Evolutionary conservation across 202 grass and related monocot genomes (phyloP).

Genomic region (Setaria italica): DNA sequence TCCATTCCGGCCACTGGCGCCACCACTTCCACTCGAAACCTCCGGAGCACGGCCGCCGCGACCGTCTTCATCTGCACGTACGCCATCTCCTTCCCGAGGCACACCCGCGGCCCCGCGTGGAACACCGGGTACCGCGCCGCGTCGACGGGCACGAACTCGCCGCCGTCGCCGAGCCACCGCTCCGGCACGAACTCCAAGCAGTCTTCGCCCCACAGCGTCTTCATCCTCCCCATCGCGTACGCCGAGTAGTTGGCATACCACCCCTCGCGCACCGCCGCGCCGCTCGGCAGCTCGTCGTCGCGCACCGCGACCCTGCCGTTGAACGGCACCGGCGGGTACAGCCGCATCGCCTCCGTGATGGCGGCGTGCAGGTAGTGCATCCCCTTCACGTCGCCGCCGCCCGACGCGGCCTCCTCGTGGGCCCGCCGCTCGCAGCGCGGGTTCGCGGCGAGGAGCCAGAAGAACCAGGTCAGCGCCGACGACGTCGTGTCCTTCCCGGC

Average conservation of each 20-base stretch:
- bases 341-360: constrained; percentile 68
- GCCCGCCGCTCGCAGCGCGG: constrained; percentile 55
- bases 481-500: constrained; percentile 78
- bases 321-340: constrained; percentile 87
- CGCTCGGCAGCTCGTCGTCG: constrained; percentile 67
- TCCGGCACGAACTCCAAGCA: constrained; percentile 66
- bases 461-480: constrained; percentile 74
- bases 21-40: constrained; percentile 48
- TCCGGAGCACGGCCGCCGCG: constrained; percentile 53
- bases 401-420: constrained; percentile 50
- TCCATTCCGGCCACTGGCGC: constrained; percentile 35
- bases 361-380: constrained; percentile 76
- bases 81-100: constrained; percentile 79
- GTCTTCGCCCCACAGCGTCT: constrained; percentile 59
- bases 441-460: constrained; percentile 73
- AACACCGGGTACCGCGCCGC: constrained; percentile 60
- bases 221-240: constrained; percentile 75
- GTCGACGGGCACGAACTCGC: constrained; percentile 56
- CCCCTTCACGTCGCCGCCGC: constrained; percentile 38
- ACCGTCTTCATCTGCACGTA: constrained; percentile 87
- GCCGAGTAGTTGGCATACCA: constrained; percentile 69
- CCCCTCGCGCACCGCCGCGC: constrained; percentile 58
- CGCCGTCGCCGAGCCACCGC: constrained; percentile 59
- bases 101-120: constrained; percentile 65
- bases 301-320: constrained; percentile 51